A percentile compares a stretch with the other conserved stretches of the same genome.
These are phyloP conservation scores for Mycotypha africana DNA, from an alignment of 371 early-diverging fungal species.

Conservation along the genomic window DNA sequence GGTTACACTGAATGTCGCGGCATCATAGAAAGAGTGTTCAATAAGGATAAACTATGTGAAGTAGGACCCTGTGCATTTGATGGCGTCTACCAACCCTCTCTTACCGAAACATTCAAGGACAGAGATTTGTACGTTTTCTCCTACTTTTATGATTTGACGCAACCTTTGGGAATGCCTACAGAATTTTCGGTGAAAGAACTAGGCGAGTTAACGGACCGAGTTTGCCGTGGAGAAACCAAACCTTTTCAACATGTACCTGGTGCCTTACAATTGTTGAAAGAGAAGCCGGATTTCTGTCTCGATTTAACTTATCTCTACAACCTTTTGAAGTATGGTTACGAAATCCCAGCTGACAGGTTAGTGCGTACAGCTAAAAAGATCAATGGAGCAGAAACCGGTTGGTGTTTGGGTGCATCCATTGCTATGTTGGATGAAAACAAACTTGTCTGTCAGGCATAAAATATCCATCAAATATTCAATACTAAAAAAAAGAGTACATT, in stretches of 20 bases:
- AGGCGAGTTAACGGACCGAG: constrained; percentile 52
- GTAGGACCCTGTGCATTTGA: constrained; percentile 81
- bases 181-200: constrained; percentile 58
- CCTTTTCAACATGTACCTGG: constrained; percentile 28
- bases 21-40: constrained; percentile 47
- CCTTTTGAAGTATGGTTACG: constrained; percentile 74
- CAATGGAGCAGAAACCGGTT: constrained; percentile 86
- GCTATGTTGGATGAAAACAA: constrained; percentile 50
- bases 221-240: constrained; percentile 48
- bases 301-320: constrained; percentile 79
- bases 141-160: constrained; percentile 87
- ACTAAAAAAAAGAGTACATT: too few relatives aligned
- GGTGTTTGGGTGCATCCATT: constrained; percentile 90
- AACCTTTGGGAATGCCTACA: constrained; percentile 56
- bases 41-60: constrained; percentile 41
- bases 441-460: too few relatives aligned
- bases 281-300: constrained; percentile 64
- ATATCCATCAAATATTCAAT: too few relatives aligned
- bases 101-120: constrained; percentile 58
- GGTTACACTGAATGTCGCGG: constrained; percentile 40
- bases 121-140: constrained; percentile 88
- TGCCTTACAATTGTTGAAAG: constrained; percentile 19
- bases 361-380: constrained; percentile 84
- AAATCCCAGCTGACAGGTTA: constrained; percentile 57
- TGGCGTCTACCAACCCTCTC: constrained; percentile 81